These are phyloP conservation scores for Candida fluviatilis DNA, from an alignment of 805 yeast genomes.

Conservation along the genomic window DNA sequence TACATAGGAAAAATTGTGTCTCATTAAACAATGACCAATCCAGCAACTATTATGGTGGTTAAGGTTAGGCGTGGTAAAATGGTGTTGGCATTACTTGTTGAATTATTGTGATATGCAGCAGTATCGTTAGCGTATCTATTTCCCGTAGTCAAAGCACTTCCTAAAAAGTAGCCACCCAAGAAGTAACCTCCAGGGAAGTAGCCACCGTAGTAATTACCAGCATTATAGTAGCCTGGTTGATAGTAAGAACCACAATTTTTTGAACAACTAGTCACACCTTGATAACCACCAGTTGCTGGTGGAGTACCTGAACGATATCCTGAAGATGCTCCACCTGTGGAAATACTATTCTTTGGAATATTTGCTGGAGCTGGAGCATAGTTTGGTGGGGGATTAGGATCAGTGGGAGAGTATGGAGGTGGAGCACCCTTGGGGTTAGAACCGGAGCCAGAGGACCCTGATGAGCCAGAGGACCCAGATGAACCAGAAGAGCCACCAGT, in stretches of 20 bases:
- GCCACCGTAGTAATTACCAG: constrained; percentile 2
- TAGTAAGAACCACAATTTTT: constrained; percentile 4
- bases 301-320: constrained; percentile 1
- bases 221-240: constrained; percentile 2
- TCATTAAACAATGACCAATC: neutral
- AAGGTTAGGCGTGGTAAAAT: too few relatives aligned
- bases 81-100: too few relatives aligned
- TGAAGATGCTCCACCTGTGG: constrained; percentile 1
- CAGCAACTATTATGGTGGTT: neutral
- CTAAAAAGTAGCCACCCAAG: constrained; percentile 1
- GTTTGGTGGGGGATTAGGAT: neutral
- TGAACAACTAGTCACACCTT: constrained; percentile 1
- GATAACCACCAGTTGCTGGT: neutral
- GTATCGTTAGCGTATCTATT: constrained; percentile 1
- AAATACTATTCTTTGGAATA: neutral
- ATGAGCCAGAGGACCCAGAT: neutral
- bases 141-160: neutral
- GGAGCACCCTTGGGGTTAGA: neutral
- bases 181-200: constrained; percentile 4
- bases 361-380: neutral
- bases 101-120: neutral
- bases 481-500: neutral
- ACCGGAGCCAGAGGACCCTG: neutral
- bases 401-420: neutral
- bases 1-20: too few relatives aligned